Base-by-base conservation (phyloP, 139 green algal genomes). In the Coccomyxa sp. region DNA sequence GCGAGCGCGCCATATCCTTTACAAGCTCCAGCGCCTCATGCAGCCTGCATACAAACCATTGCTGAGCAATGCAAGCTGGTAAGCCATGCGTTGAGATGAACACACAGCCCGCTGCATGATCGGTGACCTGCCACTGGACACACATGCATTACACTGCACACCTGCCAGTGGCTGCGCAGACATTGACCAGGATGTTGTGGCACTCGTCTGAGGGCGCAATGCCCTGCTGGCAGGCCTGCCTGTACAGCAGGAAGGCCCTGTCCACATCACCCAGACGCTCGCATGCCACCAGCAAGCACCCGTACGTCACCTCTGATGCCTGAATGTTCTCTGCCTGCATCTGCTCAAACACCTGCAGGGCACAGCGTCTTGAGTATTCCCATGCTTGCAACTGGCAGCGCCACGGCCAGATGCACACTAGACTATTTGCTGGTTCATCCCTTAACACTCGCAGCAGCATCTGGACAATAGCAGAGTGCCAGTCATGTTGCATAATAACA, bases 1-100 rank as follows among this genome's bases (percentile, higher is more conserved):
- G 88, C 54, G 77, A 55, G 18, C 89, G 74, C 7, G 86, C 85
- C 75, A 93, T 44, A 0, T 40, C 36, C 68, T 93, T 93, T 41
- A 93, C 86, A 33, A 90, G 70, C 18, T 90, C 84, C 72, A 93
- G 69, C 0, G 86, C 89, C 36, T 93, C 89, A 27, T 92, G 86
- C 39, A 93, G 68, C 34, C 84, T 82, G 71, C 78, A n/a, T n/a
- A n/a, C n/a, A n/a, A n/a, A n/a, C n/a, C n/a, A n/a, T n/a, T n/a
- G n/a, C n/a, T n/a, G n/a, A n/a, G n/a, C n/a, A n/a, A n/a, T n/a
- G n/a, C n/a, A n/a, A 58, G 12, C 44, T 58, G 14, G 44, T 16
- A 12, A 29, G 44, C 44, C 44, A 58, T 16, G 16, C 44, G 16
- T 12, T 16, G 44, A 12, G 44, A 12, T 58, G 44, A 29, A 29